phyloP scores from a whole-genome alignment of 2,329 filamentous ascomycete genomes.

The Colletotrichum tropicale region DNA sequence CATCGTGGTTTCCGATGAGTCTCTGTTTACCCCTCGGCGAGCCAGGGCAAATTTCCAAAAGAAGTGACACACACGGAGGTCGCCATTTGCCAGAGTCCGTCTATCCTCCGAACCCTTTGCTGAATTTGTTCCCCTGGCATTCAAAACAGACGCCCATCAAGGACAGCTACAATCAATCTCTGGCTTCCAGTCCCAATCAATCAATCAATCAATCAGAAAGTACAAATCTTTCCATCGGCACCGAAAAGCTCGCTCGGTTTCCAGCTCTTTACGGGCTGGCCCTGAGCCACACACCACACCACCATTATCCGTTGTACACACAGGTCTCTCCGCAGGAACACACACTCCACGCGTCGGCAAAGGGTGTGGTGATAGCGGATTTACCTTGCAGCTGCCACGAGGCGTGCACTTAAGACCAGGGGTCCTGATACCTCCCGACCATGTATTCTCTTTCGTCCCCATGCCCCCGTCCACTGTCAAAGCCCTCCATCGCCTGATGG shows the following conservation, averaged over 20 bases:
- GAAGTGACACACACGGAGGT: background rate
- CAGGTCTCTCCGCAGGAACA: background rate
- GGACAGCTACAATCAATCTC: background rate
- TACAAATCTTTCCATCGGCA: background rate
- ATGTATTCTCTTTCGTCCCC: conserved; percentile 13
- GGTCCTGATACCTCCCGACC: conserved; percentile 18
- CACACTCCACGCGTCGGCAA: background rate
- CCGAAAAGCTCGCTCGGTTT: background rate
- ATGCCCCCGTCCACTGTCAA: conserved; percentile 23
- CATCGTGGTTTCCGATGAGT: background rate
- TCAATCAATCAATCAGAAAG: background rate
- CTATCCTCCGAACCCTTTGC: background rate
- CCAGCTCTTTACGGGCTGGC: background rate
- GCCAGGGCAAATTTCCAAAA: background rate
- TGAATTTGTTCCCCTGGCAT: background rate
- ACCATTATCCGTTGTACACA: background rate
- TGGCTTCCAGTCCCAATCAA: background rate
- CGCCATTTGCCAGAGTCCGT: background rate
- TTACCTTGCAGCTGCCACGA: conserved; percentile 21
- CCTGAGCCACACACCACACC: background rate
- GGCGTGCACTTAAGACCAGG: conserved; percentile 19
- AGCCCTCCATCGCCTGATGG: conserved; percentile 24
- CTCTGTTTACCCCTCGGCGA: background rate
- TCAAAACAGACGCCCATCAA: background rate
- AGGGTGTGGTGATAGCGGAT: conserved; percentile 18